Evolutionary conservation across 345 rosid genomes (phyloP).

Genomic region (Melaleuca quinquenervia): DNA sequence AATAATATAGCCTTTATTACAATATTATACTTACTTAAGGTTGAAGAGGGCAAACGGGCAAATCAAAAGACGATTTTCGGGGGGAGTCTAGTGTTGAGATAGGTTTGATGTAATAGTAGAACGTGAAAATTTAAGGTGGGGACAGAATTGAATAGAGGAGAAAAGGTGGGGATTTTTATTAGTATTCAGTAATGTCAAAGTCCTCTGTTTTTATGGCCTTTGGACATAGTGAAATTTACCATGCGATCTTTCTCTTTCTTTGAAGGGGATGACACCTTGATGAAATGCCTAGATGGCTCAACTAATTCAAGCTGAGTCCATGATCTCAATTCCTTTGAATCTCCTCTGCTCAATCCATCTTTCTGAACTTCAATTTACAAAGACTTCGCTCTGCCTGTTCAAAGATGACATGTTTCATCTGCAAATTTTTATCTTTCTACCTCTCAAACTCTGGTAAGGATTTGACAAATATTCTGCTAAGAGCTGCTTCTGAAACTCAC

Average conservation of each 20-base stretch:
- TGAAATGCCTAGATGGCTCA: background rate
- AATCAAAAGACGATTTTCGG: background rate
- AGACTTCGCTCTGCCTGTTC: background rate
- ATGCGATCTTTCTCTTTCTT: background rate
- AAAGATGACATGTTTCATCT: background rate
- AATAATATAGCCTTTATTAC: background rate
- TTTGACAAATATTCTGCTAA: background rate
- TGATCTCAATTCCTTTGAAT: background rate
- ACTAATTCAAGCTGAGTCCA: background rate
- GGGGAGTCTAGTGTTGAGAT: background rate
- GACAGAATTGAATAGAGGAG: background rate
- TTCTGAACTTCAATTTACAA: background rate
- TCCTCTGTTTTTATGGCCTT: background rate
- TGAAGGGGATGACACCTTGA: background rate
- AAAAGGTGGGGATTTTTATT: background rate
- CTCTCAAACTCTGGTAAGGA: background rate
- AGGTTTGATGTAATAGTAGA: background rate
- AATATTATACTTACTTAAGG: background rate
- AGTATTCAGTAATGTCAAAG: background rate
- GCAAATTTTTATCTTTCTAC: background rate
- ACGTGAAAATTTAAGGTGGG: background rate
- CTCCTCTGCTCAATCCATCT: background rate
- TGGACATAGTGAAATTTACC: background rate
- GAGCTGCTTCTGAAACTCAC: background rate
- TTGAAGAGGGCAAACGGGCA: background rate